Conservation (phyloP, 768 basidiomycete species). For the Mycena galericulata region DNA sequence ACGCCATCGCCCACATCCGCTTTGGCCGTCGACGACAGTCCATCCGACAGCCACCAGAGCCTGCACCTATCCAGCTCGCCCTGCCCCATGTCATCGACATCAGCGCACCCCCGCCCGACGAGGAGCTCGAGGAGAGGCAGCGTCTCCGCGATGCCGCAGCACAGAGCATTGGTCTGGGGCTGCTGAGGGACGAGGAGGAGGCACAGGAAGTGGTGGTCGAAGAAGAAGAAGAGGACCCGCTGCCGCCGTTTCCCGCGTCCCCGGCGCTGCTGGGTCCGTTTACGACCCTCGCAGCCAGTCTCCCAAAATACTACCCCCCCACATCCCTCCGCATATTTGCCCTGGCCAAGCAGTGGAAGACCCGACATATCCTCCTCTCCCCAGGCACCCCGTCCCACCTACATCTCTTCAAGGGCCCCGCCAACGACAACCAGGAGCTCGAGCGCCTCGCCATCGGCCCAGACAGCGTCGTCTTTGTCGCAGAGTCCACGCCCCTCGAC, state of each 20-base stretch:
- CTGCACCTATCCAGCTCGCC: background rate
- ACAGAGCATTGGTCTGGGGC: constrained; percentile 77
- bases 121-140: constrained; percentile 79
- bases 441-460: constrained; percentile 84
- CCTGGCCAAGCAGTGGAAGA: constrained; percentile 58
- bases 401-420: constrained; percentile 74
- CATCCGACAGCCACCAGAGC: constrained; percentile 11
- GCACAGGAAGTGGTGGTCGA: constrained; percentile 46
- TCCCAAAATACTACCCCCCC: constrained; percentile 79
- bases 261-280: constrained; percentile 63
- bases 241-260: constrained; percentile 76
- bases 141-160: constrained; percentile 83
- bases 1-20: constrained; percentile 11
- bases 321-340: constrained; percentile 79
- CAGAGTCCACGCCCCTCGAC: constrained; percentile 58
- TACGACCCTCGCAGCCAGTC: constrained; percentile 60
- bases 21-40: constrained; percentile 3
- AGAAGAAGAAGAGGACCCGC: constrained; percentile 25
- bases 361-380: constrained; percentile 40
- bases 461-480: constrained; percentile 80
- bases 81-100: constrained; percentile 77
- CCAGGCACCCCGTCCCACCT: constrained; percentile 63
- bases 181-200: constrained; percentile 54
- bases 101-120: constrained; percentile 59
- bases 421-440: constrained; percentile 72